These are phyloP conservation scores for Aspergillus baeticus DNA, from an alignment of 495 filamentous ascomycete species.

Conservation along the genomic window DNA sequence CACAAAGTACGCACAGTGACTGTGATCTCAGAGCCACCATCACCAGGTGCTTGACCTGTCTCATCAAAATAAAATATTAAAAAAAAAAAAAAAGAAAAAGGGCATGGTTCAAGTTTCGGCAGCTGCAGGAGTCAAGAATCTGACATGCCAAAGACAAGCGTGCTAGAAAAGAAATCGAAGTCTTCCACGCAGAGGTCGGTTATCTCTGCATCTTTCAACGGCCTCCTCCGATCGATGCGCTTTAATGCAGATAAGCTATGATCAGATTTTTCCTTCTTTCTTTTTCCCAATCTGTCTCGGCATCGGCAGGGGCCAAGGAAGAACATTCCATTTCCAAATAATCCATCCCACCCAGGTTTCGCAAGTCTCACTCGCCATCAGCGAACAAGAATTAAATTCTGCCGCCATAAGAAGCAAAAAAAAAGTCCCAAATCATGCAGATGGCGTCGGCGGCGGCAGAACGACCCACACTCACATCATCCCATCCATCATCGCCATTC, in stretches of 20 bases:
- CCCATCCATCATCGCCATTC: neutral
- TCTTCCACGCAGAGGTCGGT: neutral
- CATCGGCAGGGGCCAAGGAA: conserved; percentile 2
- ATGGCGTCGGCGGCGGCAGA: neutral
- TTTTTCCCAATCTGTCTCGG: neutral
- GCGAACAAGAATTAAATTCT: conserved; percentile 2
- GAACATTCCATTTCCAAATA: neutral
- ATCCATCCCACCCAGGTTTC: neutral
- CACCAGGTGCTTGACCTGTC: neutral
- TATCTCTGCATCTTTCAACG: conserved; percentile 2
- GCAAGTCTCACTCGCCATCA: neutral
- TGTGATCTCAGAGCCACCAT: neutral
- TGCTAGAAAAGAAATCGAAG: conserved; percentile 14
- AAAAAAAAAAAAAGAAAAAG: too few relatives aligned
- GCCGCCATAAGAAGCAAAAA: conserved; percentile 8
- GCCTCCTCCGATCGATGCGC: conserved; percentile 12
- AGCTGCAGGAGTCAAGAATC: conserved; percentile 5
- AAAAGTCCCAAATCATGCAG: neutral
- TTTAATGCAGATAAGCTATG: neutral
- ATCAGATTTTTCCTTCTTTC: neutral
- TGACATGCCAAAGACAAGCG: conserved; percentile 11
- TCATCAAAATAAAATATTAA: neutral
- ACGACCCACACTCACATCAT: conserved; percentile 1
- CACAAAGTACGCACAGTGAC: too few relatives aligned
- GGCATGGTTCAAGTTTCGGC: too few relatives aligned